A percentile compares a stretch with the other conserved stretches of the same genome.
Conservation (phyloP, 2,329 filamentous ascomycete genomes). For the Penicillium expansum region DNA sequence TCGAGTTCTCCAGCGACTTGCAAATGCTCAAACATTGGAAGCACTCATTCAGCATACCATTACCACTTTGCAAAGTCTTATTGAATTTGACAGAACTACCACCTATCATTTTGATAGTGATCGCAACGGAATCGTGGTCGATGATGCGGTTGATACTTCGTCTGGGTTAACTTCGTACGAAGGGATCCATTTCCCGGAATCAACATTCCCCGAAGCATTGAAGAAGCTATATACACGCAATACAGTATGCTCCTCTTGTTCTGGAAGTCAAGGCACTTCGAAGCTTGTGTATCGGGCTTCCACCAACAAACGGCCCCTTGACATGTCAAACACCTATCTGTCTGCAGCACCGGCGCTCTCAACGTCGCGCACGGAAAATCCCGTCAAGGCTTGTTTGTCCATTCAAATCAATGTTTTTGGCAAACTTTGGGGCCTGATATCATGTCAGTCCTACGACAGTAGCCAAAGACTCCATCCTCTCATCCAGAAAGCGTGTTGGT, state of each 20-base stretch:
- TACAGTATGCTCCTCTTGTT: slow-evolving; percentile 79
- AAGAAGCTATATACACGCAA: slow-evolving; percentile 81
- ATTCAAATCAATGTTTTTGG: slow-evolving; percentile 84
- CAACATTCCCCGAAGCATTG: slow-evolving; percentile 80
- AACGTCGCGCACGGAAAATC: slow-evolving; percentile 79
- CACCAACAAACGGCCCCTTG: slow-evolving; percentile 70
- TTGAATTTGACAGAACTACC: slow-evolving; percentile 85
- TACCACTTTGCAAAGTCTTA: slow-evolving; percentile 78
- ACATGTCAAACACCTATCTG: slow-evolving; percentile 79
- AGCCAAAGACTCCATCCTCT: slow-evolving; percentile 85
- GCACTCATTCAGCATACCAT: slow-evolving; percentile 74
- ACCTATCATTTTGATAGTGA: slow-evolving; percentile 80
- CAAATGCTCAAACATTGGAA: slow-evolving; percentile 67
- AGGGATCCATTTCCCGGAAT: slow-evolving; percentile 78
- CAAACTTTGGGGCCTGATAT: slow-evolving; percentile 81
- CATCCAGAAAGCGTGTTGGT: slow-evolving; percentile 83
- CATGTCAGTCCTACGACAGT: slow-evolving; percentile 75
- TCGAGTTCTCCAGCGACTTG: slow-evolving; percentile 79
- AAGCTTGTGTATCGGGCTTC: slow-evolving; percentile 72
- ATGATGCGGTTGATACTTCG: slow-evolving; percentile 74
- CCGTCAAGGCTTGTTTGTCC: slow-evolving; percentile 82
- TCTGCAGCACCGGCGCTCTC: slow-evolving; percentile 80
- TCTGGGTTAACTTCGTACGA: slow-evolving; percentile 77
- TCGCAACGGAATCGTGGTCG: slow-evolving; percentile 83
- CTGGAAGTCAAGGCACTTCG: slow-evolving; percentile 71